Conservation (phyloP, 139 green algal genomes). For the Chlamydomonas sp. region DNA sequence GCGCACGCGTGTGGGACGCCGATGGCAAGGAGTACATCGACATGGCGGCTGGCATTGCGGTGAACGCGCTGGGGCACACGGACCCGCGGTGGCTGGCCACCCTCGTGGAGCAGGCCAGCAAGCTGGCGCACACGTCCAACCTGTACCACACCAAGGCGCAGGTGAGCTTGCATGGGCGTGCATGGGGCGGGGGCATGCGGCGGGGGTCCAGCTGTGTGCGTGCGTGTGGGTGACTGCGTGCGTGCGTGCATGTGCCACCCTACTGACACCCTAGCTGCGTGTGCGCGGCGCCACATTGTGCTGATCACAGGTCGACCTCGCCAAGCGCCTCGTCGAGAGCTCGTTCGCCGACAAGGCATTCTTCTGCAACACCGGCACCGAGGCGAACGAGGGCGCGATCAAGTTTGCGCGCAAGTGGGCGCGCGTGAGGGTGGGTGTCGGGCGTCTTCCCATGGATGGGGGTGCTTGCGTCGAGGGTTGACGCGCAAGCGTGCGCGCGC, state of each 20-base stretch:
- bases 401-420: conserved; percentile 97
- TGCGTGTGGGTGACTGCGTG: too few relatives aligned
- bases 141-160: conserved; percentile 89
- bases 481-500: too few relatives aligned
- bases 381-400: conserved; percentile 97
- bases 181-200: too few relatives aligned
- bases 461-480: too few relatives aligned
- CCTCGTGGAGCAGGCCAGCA: conserved; percentile 70
- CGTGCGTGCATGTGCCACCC: too few relatives aligned
- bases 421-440: too few relatives aligned
- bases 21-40: conserved; percentile 87
- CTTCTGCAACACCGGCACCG: conserved; percentile 94
- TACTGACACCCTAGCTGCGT: background rate
- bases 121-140: conserved; percentile 87
- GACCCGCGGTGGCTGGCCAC: conserved; percentile 78
- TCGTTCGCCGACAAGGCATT: conserved; percentile 94
- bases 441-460: too few relatives aligned
- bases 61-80: conserved; percentile 91
- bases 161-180: conserved; percentile 24
- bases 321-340: conserved; percentile 75
- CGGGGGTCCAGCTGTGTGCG: too few relatives aligned
- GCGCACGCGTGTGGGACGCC: conserved; percentile 69
- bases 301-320: conserved; percentile 67
- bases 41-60: conserved; percentile 92
- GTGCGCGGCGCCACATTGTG: background rate